Evolutionary conservation across 1,284 basidiomycete species (phyloP).

Genomic region (Microstroma glucosiphilum): DNA sequence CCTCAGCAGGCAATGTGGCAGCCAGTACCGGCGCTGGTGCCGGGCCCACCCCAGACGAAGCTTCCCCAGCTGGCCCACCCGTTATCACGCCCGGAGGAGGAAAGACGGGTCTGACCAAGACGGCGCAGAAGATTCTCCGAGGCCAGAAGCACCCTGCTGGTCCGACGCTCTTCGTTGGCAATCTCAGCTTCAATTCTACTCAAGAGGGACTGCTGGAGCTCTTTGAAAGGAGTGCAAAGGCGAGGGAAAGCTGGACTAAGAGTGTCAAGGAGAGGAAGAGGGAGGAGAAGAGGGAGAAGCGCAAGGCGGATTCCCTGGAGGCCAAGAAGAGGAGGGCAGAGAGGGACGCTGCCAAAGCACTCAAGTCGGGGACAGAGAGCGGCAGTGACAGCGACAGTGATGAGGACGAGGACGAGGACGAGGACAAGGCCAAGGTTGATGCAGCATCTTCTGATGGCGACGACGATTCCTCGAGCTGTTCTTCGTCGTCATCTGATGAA

Average conservation of each 20-base stretch:
- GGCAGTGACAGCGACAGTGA: conserved; percentile 30
- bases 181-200: conserved; percentile 77
- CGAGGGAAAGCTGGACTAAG: conserved; percentile 15
- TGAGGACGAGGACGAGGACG: conserved; percentile 47
- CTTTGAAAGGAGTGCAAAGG: conserved; percentile 56
- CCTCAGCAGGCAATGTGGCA: neutral
- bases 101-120: conserved; percentile 60
- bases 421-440: neutral
- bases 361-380: conserved; percentile 28
- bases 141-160: conserved; percentile 74
- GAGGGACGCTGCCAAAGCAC: neutral
- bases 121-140: conserved; percentile 72
- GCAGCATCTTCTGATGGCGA: neutral
- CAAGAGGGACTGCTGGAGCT: conserved; percentile 66
- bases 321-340: conserved; percentile 11
- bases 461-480: neutral
- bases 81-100: conserved; percentile 13
- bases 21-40: neutral
- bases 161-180: conserved; percentile 79
- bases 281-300: conserved; percentile 12
- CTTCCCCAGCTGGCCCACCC: neutral
- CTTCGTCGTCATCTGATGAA: neutral
- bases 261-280: conserved; percentile 10
- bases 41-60: neutral
- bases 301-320: conserved; percentile 4